Evolutionary conservation across 208 protist genomes (phyloP).

Genomic region (Leishmania martiniquensis): DNA sequence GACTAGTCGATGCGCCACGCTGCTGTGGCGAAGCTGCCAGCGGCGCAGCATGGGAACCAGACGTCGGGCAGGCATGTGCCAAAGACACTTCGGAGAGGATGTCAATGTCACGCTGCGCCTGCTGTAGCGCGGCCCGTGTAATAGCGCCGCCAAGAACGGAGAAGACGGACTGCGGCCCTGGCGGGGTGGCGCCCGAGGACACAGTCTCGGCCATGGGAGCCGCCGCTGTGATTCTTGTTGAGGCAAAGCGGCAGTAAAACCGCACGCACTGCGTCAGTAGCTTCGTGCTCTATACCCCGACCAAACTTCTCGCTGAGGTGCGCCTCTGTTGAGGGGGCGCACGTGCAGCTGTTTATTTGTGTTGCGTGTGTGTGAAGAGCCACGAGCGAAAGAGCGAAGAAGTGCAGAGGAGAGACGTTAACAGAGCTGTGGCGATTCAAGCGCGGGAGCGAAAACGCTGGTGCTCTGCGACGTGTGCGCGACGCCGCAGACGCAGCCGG

Average conservation of each 20-base stretch:
- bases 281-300: neutral
- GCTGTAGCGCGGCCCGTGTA: conserved; percentile 44
- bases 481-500: neutral
- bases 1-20: neutral
- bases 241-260: neutral
- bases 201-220: neutral
- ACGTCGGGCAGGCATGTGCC: neutral
- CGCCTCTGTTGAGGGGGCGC: neutral
- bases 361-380: neutral
- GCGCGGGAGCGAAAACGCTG: neutral
- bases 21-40: neutral
- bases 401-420: conserved; percentile 5
- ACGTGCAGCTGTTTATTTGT: neutral
- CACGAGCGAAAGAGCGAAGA: neutral
- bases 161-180: conserved; percentile 9
- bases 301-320: neutral
- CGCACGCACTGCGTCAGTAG: neutral
- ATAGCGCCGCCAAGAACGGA: conserved; percentile 36
- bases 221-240: neutral
- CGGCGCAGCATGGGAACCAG: neutral
- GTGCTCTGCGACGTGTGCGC: neutral
- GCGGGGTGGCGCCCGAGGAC: neutral
- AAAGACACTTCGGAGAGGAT: conserved; percentile 7
- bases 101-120: conserved; percentile 42
- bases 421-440: neutral